Evolutionary conservation across 768 basidiomycete species (phyloP), one percentile per base, ranked within the genome.

Genomic region (Sarcomyxa edulis): DNA sequence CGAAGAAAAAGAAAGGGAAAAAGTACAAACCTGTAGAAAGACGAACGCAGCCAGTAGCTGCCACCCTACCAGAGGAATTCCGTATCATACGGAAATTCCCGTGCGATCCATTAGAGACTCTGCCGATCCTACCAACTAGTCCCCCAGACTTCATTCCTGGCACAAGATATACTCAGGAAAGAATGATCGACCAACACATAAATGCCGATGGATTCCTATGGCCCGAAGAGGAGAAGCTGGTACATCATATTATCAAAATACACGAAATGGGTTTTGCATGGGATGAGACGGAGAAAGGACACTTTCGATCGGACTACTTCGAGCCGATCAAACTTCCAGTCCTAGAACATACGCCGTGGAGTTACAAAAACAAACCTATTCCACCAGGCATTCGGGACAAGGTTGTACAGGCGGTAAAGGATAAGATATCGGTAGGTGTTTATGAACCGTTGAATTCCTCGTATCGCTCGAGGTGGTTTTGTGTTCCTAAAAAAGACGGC

Each of bases 401-500:
- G 35, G 56, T 71, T 11, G 46, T 46, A n/a, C 24, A 48, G 4
- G 35, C 68, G 0, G 51, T 70, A 7, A 50, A 56, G 12, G 39
- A 46, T 1, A 71, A 71, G 41, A 55, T 69, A 7, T 52, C 43
- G 0, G 48, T 64, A 0, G 65, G 71, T 1, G 58, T 68, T 0
- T 71, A 69, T 36, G 60, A 74, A 45, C 60, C 54, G 0, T 64
- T 58, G 0, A 56, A 66, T 24, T 57, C 56, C 0, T 65, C 65
- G 0, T 73, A 73, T 20, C 48, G 61, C 0, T 64, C 62, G 0
- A 38, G 55, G 6, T 69, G 63, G 66, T 73, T 69, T 35, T 61
- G 57, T 21, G 60, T 70, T 0, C 16, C 50, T 5, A 68, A 68
- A 50, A 65, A 66, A 40, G 59, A 67, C 39, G 52, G 63, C 0